These are phyloP conservation scores for Bruguiera parviflora DNA, from an alignment of 345 rosid genomes.

Conservation along the genomic window DNA sequence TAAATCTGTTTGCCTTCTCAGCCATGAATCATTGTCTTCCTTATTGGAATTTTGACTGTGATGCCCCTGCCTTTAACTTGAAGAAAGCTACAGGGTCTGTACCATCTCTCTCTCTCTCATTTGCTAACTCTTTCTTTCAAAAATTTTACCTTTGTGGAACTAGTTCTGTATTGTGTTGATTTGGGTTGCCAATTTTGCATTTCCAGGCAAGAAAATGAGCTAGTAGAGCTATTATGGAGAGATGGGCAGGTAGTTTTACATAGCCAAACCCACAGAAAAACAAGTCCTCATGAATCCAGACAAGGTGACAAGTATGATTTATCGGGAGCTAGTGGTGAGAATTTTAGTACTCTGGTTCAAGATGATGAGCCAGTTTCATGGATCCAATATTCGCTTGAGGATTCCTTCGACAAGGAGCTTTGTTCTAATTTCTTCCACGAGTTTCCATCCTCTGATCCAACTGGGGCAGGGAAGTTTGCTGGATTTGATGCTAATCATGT, in stretches of 20 bases:
- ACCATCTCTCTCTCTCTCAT: not conserved
- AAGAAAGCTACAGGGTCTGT: conserved; percentile 46
- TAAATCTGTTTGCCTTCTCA: not conserved
- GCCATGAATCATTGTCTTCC: conserved; percentile 37
- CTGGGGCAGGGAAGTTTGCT: conserved; percentile 22
- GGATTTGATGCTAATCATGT: conserved; percentile 15
- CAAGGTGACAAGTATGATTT: conserved; percentile 26
- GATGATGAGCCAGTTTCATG: conserved; percentile 64
- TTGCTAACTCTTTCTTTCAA: conserved; percentile 5
- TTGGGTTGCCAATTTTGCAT: conserved; percentile 1
- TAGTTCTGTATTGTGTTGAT: conserved; percentile 5
- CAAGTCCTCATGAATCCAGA: conserved; percentile 21
- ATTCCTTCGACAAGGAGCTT: conserved; percentile 53
- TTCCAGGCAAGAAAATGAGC: conserved; percentile 51
- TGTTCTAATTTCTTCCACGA: conserved; percentile 46
- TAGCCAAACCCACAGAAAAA: conserved; percentile 52
- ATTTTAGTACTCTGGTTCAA: conserved; percentile 38
- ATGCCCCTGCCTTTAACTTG: conserved; percentile 33
- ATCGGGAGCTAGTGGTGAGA: conserved; percentile 15
- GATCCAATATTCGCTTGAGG: conserved; percentile 56
- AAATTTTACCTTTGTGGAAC: not conserved
- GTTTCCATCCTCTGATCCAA: conserved; percentile 26
- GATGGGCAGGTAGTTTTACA: conserved; percentile 61
- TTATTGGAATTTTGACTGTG: conserved; percentile 56
- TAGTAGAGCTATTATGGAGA: conserved; percentile 66